Conservation (phyloP, 225 moss, liverwort and hornwort genomes). For the Lunularia cruciata region DNA sequence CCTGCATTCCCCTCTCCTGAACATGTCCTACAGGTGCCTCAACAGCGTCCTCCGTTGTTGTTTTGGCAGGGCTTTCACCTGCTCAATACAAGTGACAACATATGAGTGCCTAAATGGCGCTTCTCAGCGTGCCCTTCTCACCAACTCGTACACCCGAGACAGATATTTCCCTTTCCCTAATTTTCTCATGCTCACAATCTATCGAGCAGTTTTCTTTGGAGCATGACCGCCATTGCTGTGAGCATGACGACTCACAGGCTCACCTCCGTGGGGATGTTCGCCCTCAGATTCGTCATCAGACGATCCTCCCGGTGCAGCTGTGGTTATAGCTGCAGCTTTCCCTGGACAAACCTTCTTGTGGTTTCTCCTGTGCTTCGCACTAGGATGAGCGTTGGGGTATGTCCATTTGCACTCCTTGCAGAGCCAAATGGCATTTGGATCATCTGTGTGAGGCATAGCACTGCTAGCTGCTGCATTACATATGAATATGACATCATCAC, state of each 20-base stretch:
- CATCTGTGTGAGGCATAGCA: slow-evolving; percentile 15
- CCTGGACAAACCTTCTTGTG: slow-evolving; percentile 44
- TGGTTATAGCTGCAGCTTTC: neutral
- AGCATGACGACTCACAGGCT: neutral
- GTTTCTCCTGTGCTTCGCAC: slow-evolving; percentile 53
- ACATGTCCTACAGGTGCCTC: neutral
- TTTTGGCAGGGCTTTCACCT: neutral
- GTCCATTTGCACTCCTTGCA: slow-evolving; percentile 44
- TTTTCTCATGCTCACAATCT: too few relatives aligned
- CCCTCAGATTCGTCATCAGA: slow-evolving; percentile 28
- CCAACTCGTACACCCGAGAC: too few relatives aligned
- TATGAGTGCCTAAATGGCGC: neutral
- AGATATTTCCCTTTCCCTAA: too few relatives aligned
- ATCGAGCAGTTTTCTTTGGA: too few relatives aligned
- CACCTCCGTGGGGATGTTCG: slow-evolving; percentile 3
- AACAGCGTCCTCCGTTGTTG: neutral
- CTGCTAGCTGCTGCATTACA: neutral
- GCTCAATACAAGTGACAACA: neutral
- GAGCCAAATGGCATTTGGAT: slow-evolving; percentile 33
- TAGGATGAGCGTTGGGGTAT: slow-evolving; percentile 51
- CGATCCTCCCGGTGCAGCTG: slow-evolving; percentile 20
- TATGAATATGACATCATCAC: neutral
- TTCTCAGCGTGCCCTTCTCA: neutral
- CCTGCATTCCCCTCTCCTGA: neutral
- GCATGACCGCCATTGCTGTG: neutral